Base-by-base conservation (phyloP, 2,329 filamentous ascomycete species). In the Bipolaris victoriae region DNA sequence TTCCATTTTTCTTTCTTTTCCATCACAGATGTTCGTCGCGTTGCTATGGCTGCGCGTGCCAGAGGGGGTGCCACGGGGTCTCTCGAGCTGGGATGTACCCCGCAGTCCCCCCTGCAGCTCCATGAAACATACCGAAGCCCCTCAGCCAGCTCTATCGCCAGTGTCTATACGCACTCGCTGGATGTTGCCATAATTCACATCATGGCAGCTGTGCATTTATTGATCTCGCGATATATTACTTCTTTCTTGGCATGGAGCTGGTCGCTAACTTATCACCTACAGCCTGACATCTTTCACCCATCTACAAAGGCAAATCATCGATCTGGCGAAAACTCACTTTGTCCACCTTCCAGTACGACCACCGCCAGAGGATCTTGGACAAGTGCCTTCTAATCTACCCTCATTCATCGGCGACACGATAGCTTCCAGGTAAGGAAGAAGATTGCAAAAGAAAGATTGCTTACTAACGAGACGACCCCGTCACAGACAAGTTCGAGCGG, bases 351-450 rank as follows among this genome's bases (percentile, higher is more conserved):
- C 81, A 31, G 80, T 81, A 62, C 78, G 79, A 55, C 81, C 81
- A 37, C 80, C 81, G 7, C 74, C 80, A 45, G 80, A 84, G 53
- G 78, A 83, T 40, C 71, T 84, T 16, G 78, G 78, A 37, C 81
- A 82, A 55, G 80, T 85, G 35, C 83, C 83, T 41, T 72, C 81
- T 20, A 79, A 79, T 37, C 70, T 85, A n/a, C 83, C 83, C 5
- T 80, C 82, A 2, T 84, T 85, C 72, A 75, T 84, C 40, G 82
- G 80, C 61, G 82, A 84, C 63, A 84, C 81, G 7, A 71, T 75
- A 13, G 78, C 83, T 3, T 82, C 83, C 3, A 79, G 72, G 73
- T 74, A 66, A 37, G 70, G 62, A 33, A 37, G 6, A 4, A 5
- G 26, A 33, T 39, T 24, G 15, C 10, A 18, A 7, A 31, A n/a